Base-by-base conservation (phyloP, 139 green algal species). In the Chlamydomonas asymmetrica region DNA sequence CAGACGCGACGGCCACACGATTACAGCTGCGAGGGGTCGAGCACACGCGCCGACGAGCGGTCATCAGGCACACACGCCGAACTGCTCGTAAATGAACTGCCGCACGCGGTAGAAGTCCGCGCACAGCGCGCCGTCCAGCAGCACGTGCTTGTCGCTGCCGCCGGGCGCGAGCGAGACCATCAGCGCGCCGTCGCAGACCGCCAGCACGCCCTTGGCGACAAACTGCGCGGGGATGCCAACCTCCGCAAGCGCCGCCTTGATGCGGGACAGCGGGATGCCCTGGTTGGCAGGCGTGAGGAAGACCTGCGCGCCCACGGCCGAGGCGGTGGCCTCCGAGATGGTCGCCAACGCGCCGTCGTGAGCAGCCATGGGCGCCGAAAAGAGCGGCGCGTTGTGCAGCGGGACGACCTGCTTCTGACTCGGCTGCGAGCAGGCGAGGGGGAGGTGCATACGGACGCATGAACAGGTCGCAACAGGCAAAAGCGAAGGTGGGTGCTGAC, bases 21-120 rank as follows among this genome's bases (percentile, higher is more conserved):
- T n/a, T n/a, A n/a, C n/a, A n/a, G n/a, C n/a, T n/a, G n/a, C n/a
- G n/a, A n/a, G n/a, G n/a, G n/a, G n/a, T n/a, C n/a, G n/a, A n/a
- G n/a, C n/a, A n/a, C n/a, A n/a, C n/a, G n/a, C n/a, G n/a, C n/a
- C n/a, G n/a, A n/a, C n/a, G n/a, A n/a, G n/a, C n/a, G n/a, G n/a
- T n/a, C n/a, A n/a, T n/a, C n/a, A n/a, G n/a, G n/a, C n/a, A n/a
- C 87, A 93, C 4, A 94, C 74, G 61, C 89, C 84, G 67, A 92
- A 94, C 74, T 94, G 87, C n/a, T 59, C 34, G 61, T 94, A 94
- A 13, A 94, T 82, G 63, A 94, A 69, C 49, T 92, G 79, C 23
- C 88, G 61, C 27, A 94, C 80, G 29, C 9, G 48, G 79, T 89
- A 92, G 66, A 87, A 94, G 23, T 87, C 80, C 18, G 87, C 75